Percentiles rank a stretch among this genome's conserved stretches.
These are phyloP conservation scores for Aspergillus carbonarius DNA, from an alignment of 2,329 filamentous ascomycete species.

Conservation along the genomic window DNA sequence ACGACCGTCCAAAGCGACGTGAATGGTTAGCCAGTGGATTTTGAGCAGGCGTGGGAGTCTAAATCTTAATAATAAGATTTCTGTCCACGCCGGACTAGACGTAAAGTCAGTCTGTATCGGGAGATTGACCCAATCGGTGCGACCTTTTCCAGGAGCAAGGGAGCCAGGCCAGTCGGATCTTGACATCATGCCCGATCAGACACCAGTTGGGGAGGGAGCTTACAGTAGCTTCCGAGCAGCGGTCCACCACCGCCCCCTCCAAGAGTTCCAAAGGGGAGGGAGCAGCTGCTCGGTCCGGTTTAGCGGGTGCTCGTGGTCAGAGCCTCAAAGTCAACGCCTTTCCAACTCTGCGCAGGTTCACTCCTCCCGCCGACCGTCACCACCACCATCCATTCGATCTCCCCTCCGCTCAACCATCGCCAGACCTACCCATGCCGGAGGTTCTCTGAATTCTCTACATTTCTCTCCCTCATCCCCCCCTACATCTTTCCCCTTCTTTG, in stretches of 20 bases:
- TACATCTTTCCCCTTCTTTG: background rate
- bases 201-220: background rate
- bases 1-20: background rate
- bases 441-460: background rate
- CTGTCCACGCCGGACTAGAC: background rate
- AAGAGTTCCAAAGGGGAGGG: background rate
- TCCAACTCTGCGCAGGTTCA: constrained; percentile 14
- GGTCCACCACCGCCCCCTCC: background rate
- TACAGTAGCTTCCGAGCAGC: background rate
- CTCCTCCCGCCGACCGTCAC: constrained; percentile 10
- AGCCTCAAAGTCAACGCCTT: constrained; percentile 21
- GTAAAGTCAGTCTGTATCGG: background rate
- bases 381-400: constrained; percentile 1
- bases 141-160: background rate
- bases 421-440: background rate
- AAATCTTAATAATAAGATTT: constrained; percentile 2
- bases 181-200: too few relatives aligned
- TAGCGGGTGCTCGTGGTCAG: constrained; percentile 16
- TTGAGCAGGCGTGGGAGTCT: background rate
- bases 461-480: background rate
- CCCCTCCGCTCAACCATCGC: background rate
- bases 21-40: background rate
- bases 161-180: background rate
- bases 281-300: constrained; percentile 11
- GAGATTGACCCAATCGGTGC: background rate